Base-by-base conservation (phyloP, 1,284 basidiomycete genomes). In the Ustilago crameri region DNA sequence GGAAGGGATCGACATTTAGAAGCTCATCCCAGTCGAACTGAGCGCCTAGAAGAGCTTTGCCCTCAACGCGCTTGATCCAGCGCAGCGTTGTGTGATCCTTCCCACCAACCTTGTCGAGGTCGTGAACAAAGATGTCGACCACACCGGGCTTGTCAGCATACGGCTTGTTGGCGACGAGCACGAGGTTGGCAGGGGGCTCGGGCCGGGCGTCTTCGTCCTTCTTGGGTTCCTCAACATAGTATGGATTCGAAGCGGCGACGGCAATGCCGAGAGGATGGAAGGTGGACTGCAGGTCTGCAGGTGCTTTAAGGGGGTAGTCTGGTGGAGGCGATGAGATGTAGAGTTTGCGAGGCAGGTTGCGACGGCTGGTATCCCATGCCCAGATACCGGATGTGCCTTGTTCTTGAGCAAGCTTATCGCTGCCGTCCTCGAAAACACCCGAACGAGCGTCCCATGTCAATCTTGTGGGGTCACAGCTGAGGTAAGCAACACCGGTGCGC, bases 181-280 rank as follows among this genome's bases (percentile, higher is more conserved):
- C 48, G 2, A 75, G 49, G 15, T 75, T 59, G 4, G 69, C 62
- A 20, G 69, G 63, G 3, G 69, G 69, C 38, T 41, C 32, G 2
- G 62, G 62, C 38, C 45, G 50, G 9, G 64, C 41, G 24, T 61
- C 56, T 18, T 46, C 50, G 3, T 47, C 59, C 32, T 63, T 32
- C 5, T 63, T 51, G 14, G 49, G 34, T 48, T 68, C 64, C 10
- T 68, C 47, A 43, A 58, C 35, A 48, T 51, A 74, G 58, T 69
- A 69, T 0, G 71, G 71, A 37, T 74, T 49, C 9, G 65, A 49
- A 2, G 58, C 51, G 14, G 69, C 70, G 4, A 77, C 69, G 3
- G 74, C 60, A 12, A 77, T 61, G 3, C 68, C 71, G 18, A 65
- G 55, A 5, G 75, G 75, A 41, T 77, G 75, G 54, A 77, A 77